Base-by-base conservation (phyloP, 192 early-diverging fungal genomes). In the Cladochytrium replicatum region DNA sequence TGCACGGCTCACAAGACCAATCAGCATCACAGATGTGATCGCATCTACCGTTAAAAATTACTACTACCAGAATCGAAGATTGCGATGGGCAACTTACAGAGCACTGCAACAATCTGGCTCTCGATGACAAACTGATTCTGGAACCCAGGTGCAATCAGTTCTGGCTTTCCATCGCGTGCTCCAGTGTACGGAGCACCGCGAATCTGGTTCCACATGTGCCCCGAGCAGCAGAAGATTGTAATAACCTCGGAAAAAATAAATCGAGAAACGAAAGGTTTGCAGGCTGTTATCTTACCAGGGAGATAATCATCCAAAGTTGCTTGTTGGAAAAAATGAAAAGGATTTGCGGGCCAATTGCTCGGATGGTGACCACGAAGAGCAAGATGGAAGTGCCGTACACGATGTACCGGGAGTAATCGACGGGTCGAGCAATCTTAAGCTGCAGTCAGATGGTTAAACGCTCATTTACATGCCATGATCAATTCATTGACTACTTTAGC, bases 171-270 rank as follows among this genome's bases (percentile, higher is more conserved):
- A 41, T 82, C 58, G 0, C 66, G 47, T 25, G 55, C 51, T 2
- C 70, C 68, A 7, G 74, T 64, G 47, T 82, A 87, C 26, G 83
- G 82, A 4, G 85, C 73, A 27, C 65, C 67, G n/a, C 83, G 80
- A 49, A 89, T 89, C 44, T 79, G 75, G 60, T 89, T 87, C 83
- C 82, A 87, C 87, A 89, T 89, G 48, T 83, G 77, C 28, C 87
- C 87, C 23, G 82, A 83, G 46, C 72, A 83, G 72, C 86, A 81
- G 41, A 81, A 48, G n/a, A 85, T 58, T 23, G 83, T 77, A 28
- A 60, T 71, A 13, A 72, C 49, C 78, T 83, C 43, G 11, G 19
- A n/a, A 21, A 30, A 25, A n/a, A 27, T 19, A 5, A 41, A 34
- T 29, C 9, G 34, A 43, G 5, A 52, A 11, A 32, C 53, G 21